A percentile compares a stretch with the other conserved stretches of the same genome.
Conservation (phyloP, 148 eudicot species). For the Gaultheria prostrata region DNA sequence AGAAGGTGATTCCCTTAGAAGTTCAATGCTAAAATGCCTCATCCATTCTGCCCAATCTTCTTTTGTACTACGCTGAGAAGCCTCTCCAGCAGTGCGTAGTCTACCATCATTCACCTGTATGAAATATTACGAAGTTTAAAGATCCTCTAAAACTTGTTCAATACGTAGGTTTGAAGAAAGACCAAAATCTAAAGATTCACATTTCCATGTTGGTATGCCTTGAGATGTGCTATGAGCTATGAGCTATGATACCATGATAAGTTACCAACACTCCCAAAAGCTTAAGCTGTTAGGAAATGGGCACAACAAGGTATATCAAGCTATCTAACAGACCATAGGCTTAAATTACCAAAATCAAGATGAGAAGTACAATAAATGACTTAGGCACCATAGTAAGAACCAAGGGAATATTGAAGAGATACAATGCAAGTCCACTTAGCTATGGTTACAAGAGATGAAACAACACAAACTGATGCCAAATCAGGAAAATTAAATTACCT, state of each 20-base stretch:
- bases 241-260: too few species aligned
- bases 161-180: neutral
- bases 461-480: neutral
- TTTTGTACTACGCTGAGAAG: constrained; percentile 98
- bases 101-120: constrained; percentile 82
- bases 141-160: neutral
- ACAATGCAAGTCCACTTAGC: neutral
- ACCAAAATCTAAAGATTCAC: neutral
- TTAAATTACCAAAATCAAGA: neutral
- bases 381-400: neutral
- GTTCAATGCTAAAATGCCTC: constrained; percentile 97
- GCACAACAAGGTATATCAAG: too few species aligned
- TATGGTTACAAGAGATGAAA: neutral
- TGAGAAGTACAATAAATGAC: neutral
- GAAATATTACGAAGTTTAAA: neutral
- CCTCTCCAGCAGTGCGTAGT: constrained; percentile 91
- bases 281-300: too few species aligned
- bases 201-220: neutral
- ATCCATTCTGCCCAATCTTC: constrained; percentile 99
- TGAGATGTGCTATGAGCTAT: neutral
- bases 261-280: too few species aligned
- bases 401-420: neutral
- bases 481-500: constrained; percentile 37
- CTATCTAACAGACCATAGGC: neutral
- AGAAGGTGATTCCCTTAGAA: constrained; percentile 91